These are phyloP conservation scores for Pyricularia sp. DNA, from an alignment of 2,329 filamentous ascomycete genomes.

Conservation along the genomic window DNA sequence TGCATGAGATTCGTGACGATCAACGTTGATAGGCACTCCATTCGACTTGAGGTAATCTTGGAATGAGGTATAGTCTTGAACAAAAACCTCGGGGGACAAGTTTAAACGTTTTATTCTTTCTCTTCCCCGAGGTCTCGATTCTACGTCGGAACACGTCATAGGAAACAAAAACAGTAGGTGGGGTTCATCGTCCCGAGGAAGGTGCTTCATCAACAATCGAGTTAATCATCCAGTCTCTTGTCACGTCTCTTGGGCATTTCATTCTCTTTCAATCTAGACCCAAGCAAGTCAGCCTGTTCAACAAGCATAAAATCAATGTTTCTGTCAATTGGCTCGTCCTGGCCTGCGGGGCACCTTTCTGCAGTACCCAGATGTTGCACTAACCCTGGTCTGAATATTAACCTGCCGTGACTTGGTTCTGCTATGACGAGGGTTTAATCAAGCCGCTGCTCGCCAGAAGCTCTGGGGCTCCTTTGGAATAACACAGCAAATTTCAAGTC, in stretches of 20 bases:
- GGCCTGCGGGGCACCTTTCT: conserved; percentile 20
- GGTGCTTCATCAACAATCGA: no score
- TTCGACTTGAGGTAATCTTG: no score
- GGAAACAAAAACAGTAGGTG: neutral
- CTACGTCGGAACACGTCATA: neutral
- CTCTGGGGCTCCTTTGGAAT: conserved; percentile 9
- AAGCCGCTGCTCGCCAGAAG: conserved; percentile 22
- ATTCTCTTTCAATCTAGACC: no score
- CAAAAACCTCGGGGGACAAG: no score
- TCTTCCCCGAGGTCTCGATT: no score
- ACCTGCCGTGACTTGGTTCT: conserved; percentile 20
- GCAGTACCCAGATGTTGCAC: conserved; percentile 14
- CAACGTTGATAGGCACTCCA: neutral
- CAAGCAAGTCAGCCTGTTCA: neutral
- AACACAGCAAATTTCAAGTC: neutral
- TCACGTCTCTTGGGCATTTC: no score
- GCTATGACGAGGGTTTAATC: conserved; percentile 14
- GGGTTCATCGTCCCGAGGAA: neutral
- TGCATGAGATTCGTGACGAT: neutral
- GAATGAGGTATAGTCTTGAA: no score
- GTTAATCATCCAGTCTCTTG: no score
- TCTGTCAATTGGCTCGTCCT: conserved; percentile 18
- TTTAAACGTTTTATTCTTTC: no score
- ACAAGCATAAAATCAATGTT: neutral
- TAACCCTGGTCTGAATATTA: conserved; percentile 14